Evolutionary conservation across 805 yeast species (phyloP).

Genomic region (Ogataea paraovalis): DNA sequence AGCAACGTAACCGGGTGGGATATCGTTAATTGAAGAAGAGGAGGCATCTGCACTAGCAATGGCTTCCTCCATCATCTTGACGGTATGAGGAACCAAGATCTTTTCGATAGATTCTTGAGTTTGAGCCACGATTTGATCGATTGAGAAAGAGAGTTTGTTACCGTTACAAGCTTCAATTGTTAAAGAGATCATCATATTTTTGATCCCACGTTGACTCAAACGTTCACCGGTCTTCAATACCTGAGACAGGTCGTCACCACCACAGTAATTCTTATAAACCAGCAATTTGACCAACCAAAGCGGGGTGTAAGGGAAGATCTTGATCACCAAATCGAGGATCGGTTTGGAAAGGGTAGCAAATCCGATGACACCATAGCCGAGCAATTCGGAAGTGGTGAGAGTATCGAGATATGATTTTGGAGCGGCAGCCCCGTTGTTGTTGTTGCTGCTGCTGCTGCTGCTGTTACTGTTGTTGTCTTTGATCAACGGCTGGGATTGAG

Average conservation of each 20-base stretch:
- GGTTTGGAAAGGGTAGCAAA: constrained; percentile 62
- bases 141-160: constrained; percentile 41
- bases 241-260: constrained; percentile 75
- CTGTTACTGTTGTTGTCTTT: too few relatives aligned
- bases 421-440: constrained; percentile 1
- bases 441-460: not conserved
- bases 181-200: constrained; percentile 92
- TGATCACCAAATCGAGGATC: constrained; percentile 56
- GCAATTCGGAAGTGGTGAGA: constrained; percentile 49
- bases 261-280: constrained; percentile 83
- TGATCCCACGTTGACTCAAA: constrained; percentile 68
- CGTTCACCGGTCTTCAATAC: constrained; percentile 68
- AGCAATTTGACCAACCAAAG: constrained; percentile 61
- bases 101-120: constrained; percentile 64
- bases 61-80: constrained; percentile 47
- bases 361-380: constrained; percentile 67
- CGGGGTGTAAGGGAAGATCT: constrained; percentile 72
- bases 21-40: constrained; percentile 62
- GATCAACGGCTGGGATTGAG: not conserved
- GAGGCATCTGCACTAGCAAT: too few relatives aligned
- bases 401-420: constrained; percentile 44
- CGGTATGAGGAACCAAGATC: constrained; percentile 69
- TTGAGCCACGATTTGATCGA: constrained; percentile 57
- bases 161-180: constrained; percentile 94
- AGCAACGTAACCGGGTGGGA: constrained; percentile 91